phyloP scores from a whole-genome alignment of 768 basidiomycete species.

The Nidula microcarpa region DNA sequence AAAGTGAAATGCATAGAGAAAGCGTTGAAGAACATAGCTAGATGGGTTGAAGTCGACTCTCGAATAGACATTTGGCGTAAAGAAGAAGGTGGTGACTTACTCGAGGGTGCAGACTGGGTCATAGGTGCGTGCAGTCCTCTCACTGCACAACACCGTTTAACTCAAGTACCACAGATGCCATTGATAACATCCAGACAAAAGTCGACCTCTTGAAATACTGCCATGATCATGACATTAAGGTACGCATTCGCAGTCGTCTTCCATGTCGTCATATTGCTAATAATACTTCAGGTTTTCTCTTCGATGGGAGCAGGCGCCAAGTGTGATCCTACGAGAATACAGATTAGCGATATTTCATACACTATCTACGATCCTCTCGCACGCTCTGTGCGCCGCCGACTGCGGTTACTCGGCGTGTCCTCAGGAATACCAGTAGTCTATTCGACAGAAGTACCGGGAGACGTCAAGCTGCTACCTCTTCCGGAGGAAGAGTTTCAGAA shows the following conservation, averaged over 20 bases:
- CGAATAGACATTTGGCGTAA: slow-evolving; percentile 85
- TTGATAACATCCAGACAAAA: slow-evolving; percentile 97
- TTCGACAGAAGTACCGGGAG: slow-evolving; percentile 89
- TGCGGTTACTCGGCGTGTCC: slow-evolving; percentile 58
- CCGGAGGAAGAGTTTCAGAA: slow-evolving; percentile 90
- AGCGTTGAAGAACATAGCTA: slow-evolving; percentile 65
- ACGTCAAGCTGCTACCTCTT: slow-evolving; percentile 85
- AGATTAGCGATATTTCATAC: slow-evolving; percentile 90
- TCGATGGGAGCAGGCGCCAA: slow-evolving; percentile 98
- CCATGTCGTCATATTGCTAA: neutral
- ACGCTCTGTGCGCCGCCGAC: slow-evolving; percentile 77
- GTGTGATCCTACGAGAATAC: slow-evolving; percentile 89
- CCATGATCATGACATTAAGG: slow-evolving; percentile 74
- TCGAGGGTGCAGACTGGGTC: slow-evolving; percentile 92
- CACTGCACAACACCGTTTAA: neutral
- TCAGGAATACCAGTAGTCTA: slow-evolving; percentile 87
- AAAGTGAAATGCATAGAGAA: slow-evolving; percentile 81
- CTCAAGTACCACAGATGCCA: slow-evolving; percentile 60
- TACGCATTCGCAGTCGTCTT: slow-evolving; percentile 17
- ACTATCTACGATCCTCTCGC: slow-evolving; percentile 96
- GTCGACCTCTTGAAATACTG: slow-evolving; percentile 93
- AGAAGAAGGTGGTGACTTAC: slow-evolving; percentile 66
- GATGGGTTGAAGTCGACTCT: slow-evolving; percentile 86
- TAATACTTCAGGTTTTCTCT: slow-evolving; percentile 72
- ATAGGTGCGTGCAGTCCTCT: slow-evolving; percentile 52